Conservation (phyloP, 805 yeast genomes). For the Teunomyces panamensis region DNA sequence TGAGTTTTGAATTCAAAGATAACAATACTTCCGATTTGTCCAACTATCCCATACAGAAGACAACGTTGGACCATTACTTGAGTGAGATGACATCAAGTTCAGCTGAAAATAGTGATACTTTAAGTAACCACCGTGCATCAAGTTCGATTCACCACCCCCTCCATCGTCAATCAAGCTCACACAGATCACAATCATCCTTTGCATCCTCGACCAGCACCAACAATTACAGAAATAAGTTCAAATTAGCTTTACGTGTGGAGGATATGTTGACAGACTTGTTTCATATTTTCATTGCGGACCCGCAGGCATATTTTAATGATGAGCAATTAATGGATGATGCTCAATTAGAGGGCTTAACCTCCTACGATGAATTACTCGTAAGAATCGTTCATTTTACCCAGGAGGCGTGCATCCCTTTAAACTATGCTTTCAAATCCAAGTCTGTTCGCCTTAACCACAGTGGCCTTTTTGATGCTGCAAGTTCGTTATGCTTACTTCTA, state of each 20-base stretch:
- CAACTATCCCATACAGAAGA: conserved; percentile 9
- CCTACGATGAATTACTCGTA: conserved; percentile 10
- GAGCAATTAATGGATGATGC: conserved; percentile 17
- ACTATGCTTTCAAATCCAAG: conserved; percentile 20
- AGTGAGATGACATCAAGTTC: conserved; percentile 4
- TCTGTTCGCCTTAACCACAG: conserved; percentile 12
- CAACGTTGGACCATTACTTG: conserved; percentile 18
- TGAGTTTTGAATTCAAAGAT: conserved; percentile 6
- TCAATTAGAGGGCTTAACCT: conserved; percentile 7
- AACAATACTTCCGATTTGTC: background rate
- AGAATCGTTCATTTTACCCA: conserved; percentile 16
- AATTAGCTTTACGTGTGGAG: conserved; percentile 12
- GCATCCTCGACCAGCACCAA: background rate
- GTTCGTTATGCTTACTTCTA: conserved; percentile 29
- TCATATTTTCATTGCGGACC: conserved; percentile 29
- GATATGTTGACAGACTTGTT: conserved; percentile 32
- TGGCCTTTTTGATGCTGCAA: conserved; percentile 32
- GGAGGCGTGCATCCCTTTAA: conserved; percentile 25
- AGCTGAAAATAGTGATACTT: background rate
- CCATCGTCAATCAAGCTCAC: conserved; percentile 4
- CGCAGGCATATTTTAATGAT: conserved; percentile 34
- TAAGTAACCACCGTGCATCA: background rate
- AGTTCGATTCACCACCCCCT: background rate
- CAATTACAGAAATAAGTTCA: background rate
- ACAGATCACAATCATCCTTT: background rate